Evolutionary conservation across 306 rosid species (phyloP).

Genomic region (Dicorynia guianensis): DNA sequence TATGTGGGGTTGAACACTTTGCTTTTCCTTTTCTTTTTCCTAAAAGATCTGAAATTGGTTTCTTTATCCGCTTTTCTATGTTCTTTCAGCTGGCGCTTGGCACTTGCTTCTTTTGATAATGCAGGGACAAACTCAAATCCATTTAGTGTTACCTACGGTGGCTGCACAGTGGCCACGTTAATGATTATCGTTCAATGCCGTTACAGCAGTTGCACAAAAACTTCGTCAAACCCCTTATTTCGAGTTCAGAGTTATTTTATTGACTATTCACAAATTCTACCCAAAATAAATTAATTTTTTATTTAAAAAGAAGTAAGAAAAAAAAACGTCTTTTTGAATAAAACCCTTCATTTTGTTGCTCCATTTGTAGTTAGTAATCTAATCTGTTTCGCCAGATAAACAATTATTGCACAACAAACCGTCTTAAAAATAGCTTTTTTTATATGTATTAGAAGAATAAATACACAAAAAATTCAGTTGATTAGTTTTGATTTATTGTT

Average conservation of each 20-base stretch:
- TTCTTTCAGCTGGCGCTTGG: slow-evolving; percentile 31
- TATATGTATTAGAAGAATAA: too few relatives aligned
- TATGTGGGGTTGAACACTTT: slow-evolving; percentile 37
- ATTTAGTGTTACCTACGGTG: slow-evolving; percentile 14
- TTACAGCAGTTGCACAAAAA: slow-evolving; percentile 14
- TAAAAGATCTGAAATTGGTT: slow-evolving; percentile 38
- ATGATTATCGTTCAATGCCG: slow-evolving; percentile 8
- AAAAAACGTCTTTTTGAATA: too few relatives aligned
- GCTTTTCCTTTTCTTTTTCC: slow-evolving; percentile 40
- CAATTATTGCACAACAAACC: background rate
- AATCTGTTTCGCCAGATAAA: background rate
- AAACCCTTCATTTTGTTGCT: background rate
- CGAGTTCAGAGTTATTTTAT: too few relatives aligned
- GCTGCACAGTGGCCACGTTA: slow-evolving; percentile 16
- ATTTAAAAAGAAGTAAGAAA: too few relatives aligned
- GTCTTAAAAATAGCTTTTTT: too few relatives aligned
- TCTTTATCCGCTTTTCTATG: background rate
- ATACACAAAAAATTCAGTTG: too few relatives aligned
- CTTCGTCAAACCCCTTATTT: slow-evolving; percentile 13
- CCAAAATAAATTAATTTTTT: too few relatives aligned
- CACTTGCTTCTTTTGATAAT: slow-evolving; percentile 47
- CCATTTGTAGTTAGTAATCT: background rate
- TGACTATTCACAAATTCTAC: too few relatives aligned
- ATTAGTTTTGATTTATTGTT: too few relatives aligned
- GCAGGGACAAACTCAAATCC: slow-evolving; percentile 39